These are phyloP conservation scores for Spathaspora sp. DNA, from an alignment of 1,139 yeast species.

Conservation along the genomic window DNA sequence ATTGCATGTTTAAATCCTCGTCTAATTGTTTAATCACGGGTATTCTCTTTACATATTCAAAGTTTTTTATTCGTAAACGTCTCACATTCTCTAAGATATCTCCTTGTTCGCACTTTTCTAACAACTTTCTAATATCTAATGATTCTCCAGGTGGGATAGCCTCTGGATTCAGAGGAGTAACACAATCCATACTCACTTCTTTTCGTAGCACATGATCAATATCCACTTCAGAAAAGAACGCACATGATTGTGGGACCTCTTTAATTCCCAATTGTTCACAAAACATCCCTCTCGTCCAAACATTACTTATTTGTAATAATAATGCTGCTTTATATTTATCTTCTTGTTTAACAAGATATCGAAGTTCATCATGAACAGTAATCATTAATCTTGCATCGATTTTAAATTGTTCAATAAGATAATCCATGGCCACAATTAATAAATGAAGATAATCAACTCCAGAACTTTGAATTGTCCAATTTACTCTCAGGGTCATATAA, in stretches of 20 bases:
- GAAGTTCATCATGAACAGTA: constrained; percentile 93
- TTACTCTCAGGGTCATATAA: constrained; percentile 86
- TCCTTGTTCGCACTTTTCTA: constrained; percentile 33
- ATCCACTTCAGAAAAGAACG: constrained; percentile 93
- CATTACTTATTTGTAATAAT: constrained; percentile 81
- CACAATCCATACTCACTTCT: constrained; percentile 84
- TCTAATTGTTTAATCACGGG: constrained; percentile 26
- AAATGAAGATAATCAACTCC: constrained; percentile 96
- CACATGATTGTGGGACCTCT: constrained; percentile 92
- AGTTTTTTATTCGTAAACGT: constrained; percentile 9
- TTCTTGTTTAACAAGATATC: constrained; percentile 73
- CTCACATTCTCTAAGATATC: constrained; percentile 16
- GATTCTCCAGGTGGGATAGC: constrained; percentile 82
- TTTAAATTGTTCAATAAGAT: constrained; percentile 60
- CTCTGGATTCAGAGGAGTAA: constrained; percentile 80
- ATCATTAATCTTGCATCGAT: constrained; percentile 79
- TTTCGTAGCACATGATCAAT: constrained; percentile 84
- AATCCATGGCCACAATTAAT: constrained; percentile 84
- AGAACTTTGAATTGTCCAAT: constrained; percentile 98
- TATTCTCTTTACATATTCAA: constrained; percentile 21
- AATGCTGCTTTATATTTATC: constrained; percentile 77
- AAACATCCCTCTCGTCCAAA: constrained; percentile 97
- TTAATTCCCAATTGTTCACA: constrained; percentile 88
- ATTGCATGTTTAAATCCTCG: constrained; percentile 17
- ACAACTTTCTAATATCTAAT: constrained; percentile 54